A percentile compares a stretch with the other conserved stretches of the same genome.
Conservation (phyloP, 306 rosid genomes). For the Prunus mira region DNA sequence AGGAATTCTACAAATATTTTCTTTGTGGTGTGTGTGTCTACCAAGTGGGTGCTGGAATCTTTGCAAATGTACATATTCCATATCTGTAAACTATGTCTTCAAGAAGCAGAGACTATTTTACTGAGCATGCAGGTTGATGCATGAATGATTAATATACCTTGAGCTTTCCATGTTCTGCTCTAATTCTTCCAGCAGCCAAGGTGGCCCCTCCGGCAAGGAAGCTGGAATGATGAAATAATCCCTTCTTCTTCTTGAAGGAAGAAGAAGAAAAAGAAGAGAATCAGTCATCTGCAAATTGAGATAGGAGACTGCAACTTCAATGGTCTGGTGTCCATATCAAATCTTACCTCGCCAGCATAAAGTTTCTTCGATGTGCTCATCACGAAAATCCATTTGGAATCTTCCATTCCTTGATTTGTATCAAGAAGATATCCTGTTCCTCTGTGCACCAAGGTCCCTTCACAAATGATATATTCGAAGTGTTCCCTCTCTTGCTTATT, state of each 20-base stretch:
- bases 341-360: conserved; percentile 33
- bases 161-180: conserved; percentile 32
- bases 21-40: too few relatives aligned
- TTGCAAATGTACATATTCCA: too few relatives aligned
- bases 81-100: too few relatives aligned
- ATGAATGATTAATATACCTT: conserved; percentile 22
- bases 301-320: not conserved
- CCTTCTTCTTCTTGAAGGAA: conserved; percentile 38
- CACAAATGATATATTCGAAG: conserved; percentile 32
- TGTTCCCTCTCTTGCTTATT: conserved; percentile 37
- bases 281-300: not conserved
- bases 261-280: not conserved
- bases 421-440: conserved; percentile 30
- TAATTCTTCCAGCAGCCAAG: conserved; percentile 40
- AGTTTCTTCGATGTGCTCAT: conserved; percentile 34
- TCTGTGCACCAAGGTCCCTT: conserved; percentile 35
- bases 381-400: conserved; percentile 41
- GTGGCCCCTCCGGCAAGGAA: conserved; percentile 52
- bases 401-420: conserved; percentile 24
- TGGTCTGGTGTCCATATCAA: not conserved
- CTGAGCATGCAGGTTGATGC: not conserved
- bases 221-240: conserved; percentile 51
- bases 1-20: too few relatives aligned
- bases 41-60: too few relatives aligned
- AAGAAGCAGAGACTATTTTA: not conserved